These are phyloP conservation scores for Cornus florida DNA, from an alignment of 148 eudicot genomes.

Conservation along the genomic window DNA sequence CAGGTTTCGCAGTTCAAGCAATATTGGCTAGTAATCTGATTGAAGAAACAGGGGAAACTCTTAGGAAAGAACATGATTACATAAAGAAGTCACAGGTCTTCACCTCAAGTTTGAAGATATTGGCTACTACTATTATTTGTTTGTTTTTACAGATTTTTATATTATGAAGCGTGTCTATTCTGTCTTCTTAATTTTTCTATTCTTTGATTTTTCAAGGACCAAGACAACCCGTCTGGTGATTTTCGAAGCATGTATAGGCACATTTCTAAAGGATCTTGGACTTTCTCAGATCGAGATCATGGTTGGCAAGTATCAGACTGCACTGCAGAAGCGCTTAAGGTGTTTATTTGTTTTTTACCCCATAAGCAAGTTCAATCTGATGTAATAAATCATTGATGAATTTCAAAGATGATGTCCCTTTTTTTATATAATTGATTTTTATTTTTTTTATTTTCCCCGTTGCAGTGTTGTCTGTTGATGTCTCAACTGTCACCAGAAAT, in stretches of 20 bases:
- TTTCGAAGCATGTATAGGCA: constrained; percentile 47
- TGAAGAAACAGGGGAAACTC: constrained; percentile 21
- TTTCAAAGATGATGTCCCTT: not conserved
- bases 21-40: constrained; percentile 24
- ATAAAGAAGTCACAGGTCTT: constrained; percentile 33
- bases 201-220: constrained; percentile 22
- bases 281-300: constrained; percentile 50
- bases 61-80: constrained; percentile 25
- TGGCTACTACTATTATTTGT: no score
- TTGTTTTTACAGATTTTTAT: not conserved
- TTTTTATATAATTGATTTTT: not conserved
- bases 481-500: constrained; percentile 40
- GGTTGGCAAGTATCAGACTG: constrained; percentile 67
- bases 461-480: constrained; percentile 34
- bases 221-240: constrained; percentile 39
- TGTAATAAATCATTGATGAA: no score
- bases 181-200: no score
- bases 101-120: no score
- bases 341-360: not conserved
- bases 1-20: constrained; percentile 35
- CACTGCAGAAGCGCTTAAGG: constrained; percentile 61
- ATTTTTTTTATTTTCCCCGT: not conserved
- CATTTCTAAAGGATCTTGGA: constrained; percentile 58
- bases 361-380: no score
- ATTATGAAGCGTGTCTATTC: not conserved